Percentiles rank a stretch among this genome's conserved stretches.
Evolutionary conservation across 1,284 basidiomycete genomes (phyloP).

Genomic region (Ustilago xerochloae): DNA sequence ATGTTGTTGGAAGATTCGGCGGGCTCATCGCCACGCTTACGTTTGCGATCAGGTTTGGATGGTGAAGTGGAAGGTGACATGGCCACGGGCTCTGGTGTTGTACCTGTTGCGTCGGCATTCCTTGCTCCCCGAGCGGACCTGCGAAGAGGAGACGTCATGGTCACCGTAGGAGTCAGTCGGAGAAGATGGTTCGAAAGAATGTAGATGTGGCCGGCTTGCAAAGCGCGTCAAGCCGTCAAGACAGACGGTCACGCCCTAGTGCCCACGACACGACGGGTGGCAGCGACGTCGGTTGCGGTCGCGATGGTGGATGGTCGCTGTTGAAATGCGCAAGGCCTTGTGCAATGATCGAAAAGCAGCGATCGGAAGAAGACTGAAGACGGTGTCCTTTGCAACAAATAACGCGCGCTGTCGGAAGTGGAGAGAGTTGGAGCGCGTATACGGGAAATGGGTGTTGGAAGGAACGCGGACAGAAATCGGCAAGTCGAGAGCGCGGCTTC

Average conservation of each 20-base stretch:
- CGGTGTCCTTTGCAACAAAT: not conserved
- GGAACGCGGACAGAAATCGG: conserved; percentile 35
- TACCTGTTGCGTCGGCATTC: conserved; percentile 29
- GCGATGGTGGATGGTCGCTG: not conserved
- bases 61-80: conserved; percentile 32
- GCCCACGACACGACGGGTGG: not conserved
- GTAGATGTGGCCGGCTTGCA: not conserved
- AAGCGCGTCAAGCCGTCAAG: conserved; percentile 7
- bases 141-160: conserved; percentile 38
- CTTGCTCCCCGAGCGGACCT: conserved; percentile 27
- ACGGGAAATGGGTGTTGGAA: conserved; percentile 24
- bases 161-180: not conserved
- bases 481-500: not conserved
- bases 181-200: not conserved
- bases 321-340: too few species aligned
- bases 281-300: not conserved
- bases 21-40: conserved; percentile 31
- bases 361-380: not conserved
- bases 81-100: conserved; percentile 37
- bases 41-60: conserved; percentile 39
- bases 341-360: not conserved
- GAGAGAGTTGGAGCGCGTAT: conserved; percentile 47
- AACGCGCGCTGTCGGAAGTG: conserved; percentile 31
- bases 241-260: not conserved
- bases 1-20: conserved; percentile 1